Evolutionary conservation across 2,329 filamentous ascomycete genomes (phyloP).

Genomic region (Byssoonygena ceratinophila): DNA sequence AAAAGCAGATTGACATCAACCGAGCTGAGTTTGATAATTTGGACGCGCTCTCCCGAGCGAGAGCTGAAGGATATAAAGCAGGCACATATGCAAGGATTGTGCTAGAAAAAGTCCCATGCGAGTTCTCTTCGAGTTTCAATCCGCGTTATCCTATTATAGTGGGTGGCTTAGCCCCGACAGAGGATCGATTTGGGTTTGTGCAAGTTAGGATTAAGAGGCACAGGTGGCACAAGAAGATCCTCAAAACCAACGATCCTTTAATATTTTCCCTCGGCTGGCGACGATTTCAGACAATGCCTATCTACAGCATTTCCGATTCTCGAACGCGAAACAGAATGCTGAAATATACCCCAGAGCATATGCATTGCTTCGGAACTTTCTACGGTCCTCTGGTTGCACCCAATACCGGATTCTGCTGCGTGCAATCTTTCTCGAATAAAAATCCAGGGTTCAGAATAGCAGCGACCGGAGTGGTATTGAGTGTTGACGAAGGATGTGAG

Average conservation of each 20-base stretch:
- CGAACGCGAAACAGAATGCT: constrained; percentile 92
- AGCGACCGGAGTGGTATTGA: constrained; percentile 84
- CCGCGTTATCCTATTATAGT: constrained; percentile 74
- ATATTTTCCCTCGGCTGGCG: constrained; percentile 97
- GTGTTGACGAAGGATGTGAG: constrained; percentile 88
- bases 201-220: constrained; percentile 96
- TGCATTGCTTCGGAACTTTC: constrained; percentile 96
- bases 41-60: constrained; percentile 69
- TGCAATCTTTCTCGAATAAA: constrained; percentile 75
- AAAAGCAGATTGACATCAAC: constrained; percentile 96
- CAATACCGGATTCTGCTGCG: constrained; percentile 89
- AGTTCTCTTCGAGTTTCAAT: constrained; percentile 77
- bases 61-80: constrained; percentile 81
- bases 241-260: constrained; percentile 94
- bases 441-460: constrained; percentile 88
- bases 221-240: constrained; percentile 97
- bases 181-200: constrained; percentile 90
- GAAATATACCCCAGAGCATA: constrained; percentile 98
- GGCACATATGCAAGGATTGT: constrained; percentile 90
- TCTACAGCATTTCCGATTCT: constrained; percentile 92
- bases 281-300: constrained; percentile 79
- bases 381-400: constrained; percentile 91
- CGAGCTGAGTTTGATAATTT: constrained; percentile 81
- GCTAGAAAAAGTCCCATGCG: constrained; percentile 76
- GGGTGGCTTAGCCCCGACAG: constrained; percentile 82